Percentiles rank a stretch among this genome's conserved stretches.
These are phyloP conservation scores for Fraxinus velutina DNA, from an alignment of 305 asterid genomes.

Conservation along the genomic window DNA sequence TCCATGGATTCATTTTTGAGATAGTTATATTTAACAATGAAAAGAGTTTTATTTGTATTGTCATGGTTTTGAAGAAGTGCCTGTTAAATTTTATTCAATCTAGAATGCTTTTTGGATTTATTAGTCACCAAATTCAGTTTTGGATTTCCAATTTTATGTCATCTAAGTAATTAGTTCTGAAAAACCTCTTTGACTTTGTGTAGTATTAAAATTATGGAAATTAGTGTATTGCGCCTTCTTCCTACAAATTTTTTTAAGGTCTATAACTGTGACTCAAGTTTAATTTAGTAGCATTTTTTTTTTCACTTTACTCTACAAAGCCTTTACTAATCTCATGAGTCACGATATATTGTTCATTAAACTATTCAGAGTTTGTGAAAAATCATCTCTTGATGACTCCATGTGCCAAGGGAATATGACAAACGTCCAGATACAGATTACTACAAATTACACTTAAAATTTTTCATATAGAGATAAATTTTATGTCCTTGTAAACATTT, in stretches of 20 bases:
- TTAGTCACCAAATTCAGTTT: conserved; percentile 14
- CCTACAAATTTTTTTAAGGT: neutral
- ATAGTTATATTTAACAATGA: conserved; percentile 13
- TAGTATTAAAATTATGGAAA: neutral
- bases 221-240: neutral
- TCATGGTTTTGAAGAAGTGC: neutral
- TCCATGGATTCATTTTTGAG: conserved; percentile 15
- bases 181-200: neutral
- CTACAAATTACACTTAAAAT: neutral
- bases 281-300: neutral
- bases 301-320: neutral
- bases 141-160: conserved; percentile 12
- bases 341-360: neutral
- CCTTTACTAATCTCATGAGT: conserved; percentile 9
- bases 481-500: neutral
- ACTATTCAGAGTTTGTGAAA: neutral
- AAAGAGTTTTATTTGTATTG: neutral
- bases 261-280: neutral
- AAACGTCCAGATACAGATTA: conserved; percentile 14
- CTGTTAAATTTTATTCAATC: conserved; percentile 13
- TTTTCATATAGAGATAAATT: neutral
- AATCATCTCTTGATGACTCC: conserved; percentile 11
- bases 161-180: conserved; percentile 14
- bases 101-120: conserved; percentile 13
- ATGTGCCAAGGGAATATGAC: conserved; percentile 14